Evolutionary conservation across 1,284 basidiomycete species (phyloP).

Genomic region (Marasmius oreades): DNA sequence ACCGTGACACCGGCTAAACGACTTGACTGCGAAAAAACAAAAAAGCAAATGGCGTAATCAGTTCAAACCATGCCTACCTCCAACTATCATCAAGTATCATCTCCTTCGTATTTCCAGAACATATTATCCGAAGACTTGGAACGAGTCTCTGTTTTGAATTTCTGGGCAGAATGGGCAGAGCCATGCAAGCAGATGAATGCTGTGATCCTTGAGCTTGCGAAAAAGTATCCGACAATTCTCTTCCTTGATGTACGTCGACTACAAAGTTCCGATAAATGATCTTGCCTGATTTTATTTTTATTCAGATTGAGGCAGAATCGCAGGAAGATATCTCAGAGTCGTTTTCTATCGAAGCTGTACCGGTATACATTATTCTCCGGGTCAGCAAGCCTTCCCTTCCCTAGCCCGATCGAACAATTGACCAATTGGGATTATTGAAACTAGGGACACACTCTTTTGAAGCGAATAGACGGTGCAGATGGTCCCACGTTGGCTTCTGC

Average conservation of each 20-base stretch:
- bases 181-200: slow-evolving; percentile 88
- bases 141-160: slow-evolving; percentile 83
- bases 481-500: slow-evolving; percentile 64
- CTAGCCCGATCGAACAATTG: too few species aligned
- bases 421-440: too few species aligned
- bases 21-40: too few species aligned
- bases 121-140: slow-evolving; percentile 75
- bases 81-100: slow-evolving; percentile 57
- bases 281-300: background rate
- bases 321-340: slow-evolving; percentile 90
- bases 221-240: slow-evolving; percentile 66
- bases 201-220: slow-evolving; percentile 67
- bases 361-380: slow-evolving; percentile 80
- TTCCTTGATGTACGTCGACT: slow-evolving; percentile 60
- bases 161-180: slow-evolving; percentile 92
- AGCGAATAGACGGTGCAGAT: slow-evolving; percentile 82
- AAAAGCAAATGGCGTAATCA: too few species aligned
- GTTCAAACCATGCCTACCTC: slow-evolving; percentile 2
- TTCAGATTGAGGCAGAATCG: slow-evolving; percentile 86
- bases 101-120: slow-evolving; percentile 70
- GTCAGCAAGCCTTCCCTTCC: slow-evolving; percentile 45
- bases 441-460: slow-evolving; percentile 88
- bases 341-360: slow-evolving; percentile 91
- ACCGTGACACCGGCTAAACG: too few species aligned
- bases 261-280: background rate